phyloP scores from a whole-genome alignment of 352 stramenopile species.

The Pythium dissimile region DNA sequence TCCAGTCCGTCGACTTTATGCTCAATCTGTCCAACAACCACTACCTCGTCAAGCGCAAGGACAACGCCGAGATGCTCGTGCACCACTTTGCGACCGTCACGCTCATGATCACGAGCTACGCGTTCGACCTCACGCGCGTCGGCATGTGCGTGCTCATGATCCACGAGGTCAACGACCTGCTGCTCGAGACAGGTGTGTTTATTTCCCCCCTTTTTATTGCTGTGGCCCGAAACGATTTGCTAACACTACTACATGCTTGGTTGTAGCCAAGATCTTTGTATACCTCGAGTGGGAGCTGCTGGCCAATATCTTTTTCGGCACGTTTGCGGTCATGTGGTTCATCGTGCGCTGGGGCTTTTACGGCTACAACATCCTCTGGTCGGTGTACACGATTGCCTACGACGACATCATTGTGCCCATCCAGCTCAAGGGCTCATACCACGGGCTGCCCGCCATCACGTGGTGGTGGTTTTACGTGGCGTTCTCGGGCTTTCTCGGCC shows the following conservation, averaged over 20 bases:
- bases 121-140: conserved; percentile 63
- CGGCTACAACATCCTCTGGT: conserved; percentile 71
- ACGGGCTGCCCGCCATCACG: conserved; percentile 29
- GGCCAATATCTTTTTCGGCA: conserved; percentile 65
- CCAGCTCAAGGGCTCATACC: conserved; percentile 33
- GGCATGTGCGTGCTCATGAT: conserved; percentile 81
- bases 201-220: no score
- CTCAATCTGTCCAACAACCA: conserved; percentile 78
- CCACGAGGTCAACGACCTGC: conserved; percentile 76
- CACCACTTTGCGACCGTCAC: conserved; percentile 75
- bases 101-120: conserved; percentile 79
- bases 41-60: conserved; percentile 81
- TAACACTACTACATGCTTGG: conserved; percentile 13
- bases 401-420: conserved; percentile 50
- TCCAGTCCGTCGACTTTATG: conserved; percentile 84
- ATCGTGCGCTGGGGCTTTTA: conserved; percentile 69
- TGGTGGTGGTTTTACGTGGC: conserved; percentile 60
- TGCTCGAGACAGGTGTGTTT: conserved; percentile 56
- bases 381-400: conserved; percentile 49
- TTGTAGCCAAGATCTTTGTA: conserved; percentile 66
- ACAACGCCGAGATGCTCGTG: conserved; percentile 79
- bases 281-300: conserved; percentile 67
- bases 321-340: conserved; percentile 73
- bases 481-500: conserved; percentile 51
- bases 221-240: no score